phyloP scores from a whole-genome alignment of 2,329 filamentous ascomycete species.

The Colletotrichum horii region DNA sequence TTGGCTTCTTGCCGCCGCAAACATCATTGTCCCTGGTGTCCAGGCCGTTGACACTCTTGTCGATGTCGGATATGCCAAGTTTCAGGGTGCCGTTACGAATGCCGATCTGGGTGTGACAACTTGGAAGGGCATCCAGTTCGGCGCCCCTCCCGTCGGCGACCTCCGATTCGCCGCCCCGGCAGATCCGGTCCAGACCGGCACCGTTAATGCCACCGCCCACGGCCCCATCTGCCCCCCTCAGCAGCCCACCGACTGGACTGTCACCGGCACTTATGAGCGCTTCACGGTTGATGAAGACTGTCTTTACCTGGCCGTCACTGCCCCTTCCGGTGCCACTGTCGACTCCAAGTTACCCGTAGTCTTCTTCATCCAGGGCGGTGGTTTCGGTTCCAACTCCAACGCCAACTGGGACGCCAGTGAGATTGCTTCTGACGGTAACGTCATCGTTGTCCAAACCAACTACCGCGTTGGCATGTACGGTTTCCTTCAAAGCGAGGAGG shows the following conservation, averaged over 20 bases:
- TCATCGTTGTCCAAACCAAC: constrained; percentile 76
- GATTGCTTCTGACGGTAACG: constrained; percentile 62
- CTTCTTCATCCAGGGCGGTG: constrained; percentile 64
- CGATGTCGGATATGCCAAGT: constrained; percentile 70
- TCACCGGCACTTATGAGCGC: background rate
- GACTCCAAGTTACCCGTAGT: constrained; percentile 67
- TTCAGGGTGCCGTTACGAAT: constrained; percentile 52
- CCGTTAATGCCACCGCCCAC: constrained; percentile 54
- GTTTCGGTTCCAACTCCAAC: constrained; percentile 57
- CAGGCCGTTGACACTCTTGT: constrained; percentile 45
- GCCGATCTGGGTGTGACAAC: constrained; percentile 62
- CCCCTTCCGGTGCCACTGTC: constrained; percentile 56
- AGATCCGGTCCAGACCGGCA: constrained; percentile 48
- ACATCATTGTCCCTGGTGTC: background rate
- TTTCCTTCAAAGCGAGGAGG: constrained; percentile 56
- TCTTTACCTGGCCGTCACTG: constrained; percentile 70
- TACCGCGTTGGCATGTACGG: constrained; percentile 79
- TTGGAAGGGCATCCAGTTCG: constrained; percentile 80
- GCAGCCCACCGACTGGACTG: constrained; percentile 23
- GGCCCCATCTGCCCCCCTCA: constrained; percentile 36
- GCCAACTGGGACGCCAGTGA: constrained; percentile 64
- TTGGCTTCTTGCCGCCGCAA: background rate
- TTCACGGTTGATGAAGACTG: constrained; percentile 64
- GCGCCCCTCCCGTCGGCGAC: constrained; percentile 68
- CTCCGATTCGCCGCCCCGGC: constrained; percentile 72